Base-by-base conservation (phyloP, 2,329 filamentous ascomycete species). In the Fusarium sulawesiense region DNA sequence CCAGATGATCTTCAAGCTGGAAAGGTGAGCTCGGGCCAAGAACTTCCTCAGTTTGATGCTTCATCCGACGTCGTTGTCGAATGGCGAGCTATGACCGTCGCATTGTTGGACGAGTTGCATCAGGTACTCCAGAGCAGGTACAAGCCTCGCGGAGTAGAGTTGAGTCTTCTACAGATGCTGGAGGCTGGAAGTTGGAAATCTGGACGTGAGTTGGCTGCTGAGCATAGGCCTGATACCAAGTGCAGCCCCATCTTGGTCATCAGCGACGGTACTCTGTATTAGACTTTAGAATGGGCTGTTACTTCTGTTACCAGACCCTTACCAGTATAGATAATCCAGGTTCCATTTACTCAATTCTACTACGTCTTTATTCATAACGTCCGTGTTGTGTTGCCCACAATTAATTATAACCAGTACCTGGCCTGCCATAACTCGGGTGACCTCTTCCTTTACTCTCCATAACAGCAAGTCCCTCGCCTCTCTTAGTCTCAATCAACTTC, bases 131-230 rank as follows among this genome's bases (percentile, higher is more conserved):
- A 50, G 75, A 75, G 9, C 58, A 78, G 14, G 66, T 80, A 60
- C 77, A 80, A 3, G 73, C 81, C 7, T 65, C 76, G 32, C 0
- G 55, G 66, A 0, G 51, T 66, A 0, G 37, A 6, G 0, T 56
- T 87, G 55, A 83, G 74, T 42, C 79, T 87, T 76, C 80, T 84
- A 1, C 86, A 87, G 73, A 76, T 87, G 69, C 70, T 87, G 2
- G 85, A 87, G 59, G 85, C 85, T 7, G 86, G 85, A 1, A 84
- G 83, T 3, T 87, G 85, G 85, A 87, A 87, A 66, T 91, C 91
- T 71, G 92, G 93, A 58, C 86, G 93, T 78, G 93, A 95, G 81
- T 85, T 95, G 74, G 93, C 93, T 51, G 92, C 94, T 77, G 89
- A 93, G 59, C 90, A 88, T 46, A 85, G 93, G 60, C 93, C 93